Conservation (phyloP, 2,329 filamentous ascomycete species). For the Trichophyton benhamiae region DNA sequence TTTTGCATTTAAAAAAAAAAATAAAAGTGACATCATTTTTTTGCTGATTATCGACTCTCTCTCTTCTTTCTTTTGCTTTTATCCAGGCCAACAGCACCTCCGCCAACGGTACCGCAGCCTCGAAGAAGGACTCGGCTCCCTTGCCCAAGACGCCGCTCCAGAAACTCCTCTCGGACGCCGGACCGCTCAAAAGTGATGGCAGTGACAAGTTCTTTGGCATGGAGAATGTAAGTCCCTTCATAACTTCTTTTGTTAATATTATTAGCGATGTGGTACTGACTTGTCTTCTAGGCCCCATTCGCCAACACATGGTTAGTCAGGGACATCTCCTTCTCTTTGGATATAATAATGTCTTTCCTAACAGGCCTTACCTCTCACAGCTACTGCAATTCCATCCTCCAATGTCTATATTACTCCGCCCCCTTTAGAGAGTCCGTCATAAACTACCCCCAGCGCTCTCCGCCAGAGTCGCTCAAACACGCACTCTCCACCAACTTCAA, state of each 20-base stretch:
- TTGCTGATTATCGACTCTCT: neutral
- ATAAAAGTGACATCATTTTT: no score
- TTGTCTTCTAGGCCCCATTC: constrained; percentile 50
- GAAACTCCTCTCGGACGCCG: constrained; percentile 70
- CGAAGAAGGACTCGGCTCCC: constrained; percentile 49
- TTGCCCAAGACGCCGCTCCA: constrained; percentile 48
- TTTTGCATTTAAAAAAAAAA: neutral
- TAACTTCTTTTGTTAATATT: neutral
- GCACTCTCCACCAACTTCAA: constrained; percentile 34
- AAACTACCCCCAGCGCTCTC: constrained; percentile 67
- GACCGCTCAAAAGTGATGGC: constrained; percentile 69
- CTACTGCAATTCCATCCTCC: constrained; percentile 97
- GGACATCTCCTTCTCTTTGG: no score
- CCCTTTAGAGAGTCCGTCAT: constrained; percentile 89
- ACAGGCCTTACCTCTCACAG: constrained; percentile 37
- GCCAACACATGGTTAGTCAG: constrained; percentile 80
- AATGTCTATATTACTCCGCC: constrained; percentile 91
- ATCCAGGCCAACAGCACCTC: constrained; percentile 33
- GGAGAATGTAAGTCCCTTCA: constrained; percentile 65
- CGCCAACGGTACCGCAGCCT: constrained; percentile 33
- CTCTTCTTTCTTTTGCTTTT: constrained; percentile 6
- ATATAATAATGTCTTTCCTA: neutral
- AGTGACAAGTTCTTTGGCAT: constrained; percentile 98
- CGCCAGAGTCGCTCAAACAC: constrained; percentile 56
- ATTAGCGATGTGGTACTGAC: constrained; percentile 12